A percentile compares a stretch with the other conserved stretches of the same genome.
Evolutionary conservation across 2,329 filamentous ascomycete genomes (phyloP).

Genomic region (Colletotrichum sp.): DNA sequence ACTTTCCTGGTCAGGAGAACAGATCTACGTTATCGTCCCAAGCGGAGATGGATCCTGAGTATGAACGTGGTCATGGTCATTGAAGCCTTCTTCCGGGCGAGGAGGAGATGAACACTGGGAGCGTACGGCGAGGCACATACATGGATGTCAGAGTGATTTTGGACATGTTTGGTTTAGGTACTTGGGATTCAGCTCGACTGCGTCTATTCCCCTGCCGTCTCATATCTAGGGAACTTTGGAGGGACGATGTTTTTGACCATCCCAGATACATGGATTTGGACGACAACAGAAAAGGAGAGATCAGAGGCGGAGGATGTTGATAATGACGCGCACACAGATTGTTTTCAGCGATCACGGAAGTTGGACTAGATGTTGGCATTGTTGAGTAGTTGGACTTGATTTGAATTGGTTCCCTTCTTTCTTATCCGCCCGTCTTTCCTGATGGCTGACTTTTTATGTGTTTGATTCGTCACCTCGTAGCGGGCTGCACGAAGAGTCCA

Average conservation of each 20-base stretch:
- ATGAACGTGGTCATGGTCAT: fast-evolving
- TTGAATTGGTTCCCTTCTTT: background rate
- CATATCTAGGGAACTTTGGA: background rate
- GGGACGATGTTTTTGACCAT: background rate
- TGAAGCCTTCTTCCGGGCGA: background rate
- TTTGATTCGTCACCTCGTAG: background rate
- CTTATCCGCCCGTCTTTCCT: background rate
- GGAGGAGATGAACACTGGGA: background rate
- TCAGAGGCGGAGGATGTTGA: too few species aligned
- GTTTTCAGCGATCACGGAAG: background rate
- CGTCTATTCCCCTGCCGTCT: background rate
- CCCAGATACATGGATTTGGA: too few species aligned
- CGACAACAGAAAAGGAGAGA: background rate
- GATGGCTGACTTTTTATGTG: background rate
- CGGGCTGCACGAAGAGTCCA: background rate
- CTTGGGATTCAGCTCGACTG: background rate
- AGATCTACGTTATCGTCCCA: fast-evolving
- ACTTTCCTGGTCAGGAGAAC: background rate
- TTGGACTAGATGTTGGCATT: background rate
- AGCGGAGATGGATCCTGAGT: background rate
- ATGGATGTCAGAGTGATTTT: background rate
- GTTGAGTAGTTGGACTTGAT: background rate
- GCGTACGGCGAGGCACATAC: background rate
- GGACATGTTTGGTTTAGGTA: background rate
- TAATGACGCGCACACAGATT: background rate